Conservation (phyloP, 345 rosid species). For the Corymbia maculata region DNA sequence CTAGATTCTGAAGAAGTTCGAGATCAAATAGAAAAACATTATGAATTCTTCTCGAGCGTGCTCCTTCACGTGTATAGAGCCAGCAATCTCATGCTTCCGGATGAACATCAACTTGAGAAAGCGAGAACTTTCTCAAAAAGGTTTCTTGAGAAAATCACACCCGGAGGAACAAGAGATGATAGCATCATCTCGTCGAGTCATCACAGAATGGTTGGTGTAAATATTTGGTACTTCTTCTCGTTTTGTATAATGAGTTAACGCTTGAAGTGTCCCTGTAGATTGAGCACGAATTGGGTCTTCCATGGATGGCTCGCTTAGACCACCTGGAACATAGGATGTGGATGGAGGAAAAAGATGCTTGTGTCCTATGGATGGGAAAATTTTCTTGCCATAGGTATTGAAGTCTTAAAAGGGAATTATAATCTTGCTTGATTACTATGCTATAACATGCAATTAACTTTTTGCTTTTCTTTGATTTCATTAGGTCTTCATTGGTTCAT, state of each 20-base stretch:
- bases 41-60: slow-evolving; percentile 15
- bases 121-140: slow-evolving; percentile 43
- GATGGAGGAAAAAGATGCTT: slow-evolving; percentile 40
- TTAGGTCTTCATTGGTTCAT: slow-evolving; percentile 25
- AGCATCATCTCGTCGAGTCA: background rate
- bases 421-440: background rate
- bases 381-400: slow-evolving; percentile 38
- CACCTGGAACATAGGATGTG: slow-evolving; percentile 53
- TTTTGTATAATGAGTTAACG: background rate
- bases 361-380: slow-evolving; percentile 36
- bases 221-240: background rate
- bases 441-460: background rate
- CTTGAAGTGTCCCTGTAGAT: slow-evolving; percentile 12
- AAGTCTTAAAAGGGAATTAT: background rate
- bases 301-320: slow-evolving; percentile 50
- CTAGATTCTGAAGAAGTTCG: slow-evolving; percentile 18
- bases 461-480: background rate
- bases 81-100: slow-evolving; percentile 48
- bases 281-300: slow-evolving; percentile 29
- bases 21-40: slow-evolving; percentile 15
- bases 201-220: slow-evolving; percentile 5
- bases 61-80: slow-evolving; percentile 48
- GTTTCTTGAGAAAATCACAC: slow-evolving; percentile 17
- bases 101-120: slow-evolving; percentile 34
- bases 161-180: background rate